Percentiles rank a stretch among this genome's conserved stretches.
Evolutionary conservation across 345 rosid species (phyloP).

Genomic region (Aquilaria malaccensis): DNA sequence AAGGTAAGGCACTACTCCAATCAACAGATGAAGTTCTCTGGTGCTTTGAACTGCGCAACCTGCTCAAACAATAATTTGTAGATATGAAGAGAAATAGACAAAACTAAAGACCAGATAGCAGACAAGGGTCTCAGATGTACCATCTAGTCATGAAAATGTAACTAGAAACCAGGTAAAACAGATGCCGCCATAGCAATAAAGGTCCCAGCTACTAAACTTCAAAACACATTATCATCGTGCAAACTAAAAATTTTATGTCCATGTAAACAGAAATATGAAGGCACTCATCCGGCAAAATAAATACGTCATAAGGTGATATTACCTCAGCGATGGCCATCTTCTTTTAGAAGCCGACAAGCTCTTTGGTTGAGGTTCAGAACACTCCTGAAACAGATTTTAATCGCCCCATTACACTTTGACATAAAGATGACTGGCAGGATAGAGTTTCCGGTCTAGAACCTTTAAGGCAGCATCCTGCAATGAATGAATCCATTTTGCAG

Average conservation of each 20-base stretch:
- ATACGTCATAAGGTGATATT: neutral
- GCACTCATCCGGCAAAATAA: too few relatives aligned
- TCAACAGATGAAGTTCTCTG: constrained; percentile 28
- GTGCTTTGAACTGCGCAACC: constrained; percentile 31
- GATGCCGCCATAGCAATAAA: neutral
- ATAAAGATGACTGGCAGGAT: neutral
- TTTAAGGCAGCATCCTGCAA: constrained; percentile 65
- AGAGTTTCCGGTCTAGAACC: constrained; percentile 29
- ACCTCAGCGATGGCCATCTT: constrained; percentile 48
- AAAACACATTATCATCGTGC: neutral
- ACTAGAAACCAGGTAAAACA: neutral
- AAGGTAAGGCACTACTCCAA: constrained; percentile 38
- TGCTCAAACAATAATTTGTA: constrained; percentile 3
- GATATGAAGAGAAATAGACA: neutral
- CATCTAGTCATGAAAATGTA: too few relatives aligned
- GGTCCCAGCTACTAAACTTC: neutral
- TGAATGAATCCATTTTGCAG: constrained; percentile 76
- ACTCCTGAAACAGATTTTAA: constrained; percentile 30
- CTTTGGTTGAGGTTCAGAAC: constrained; percentile 29
- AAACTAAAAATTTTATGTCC: neutral
- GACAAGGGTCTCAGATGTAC: too few relatives aligned
- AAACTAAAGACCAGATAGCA: neutral
- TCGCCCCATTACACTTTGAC: constrained; percentile 13
- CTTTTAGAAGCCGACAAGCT: constrained; percentile 51
- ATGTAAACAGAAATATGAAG: neutral